Conservation (phyloP, 179 eudicot species). For the Silene coronaria region DNA sequence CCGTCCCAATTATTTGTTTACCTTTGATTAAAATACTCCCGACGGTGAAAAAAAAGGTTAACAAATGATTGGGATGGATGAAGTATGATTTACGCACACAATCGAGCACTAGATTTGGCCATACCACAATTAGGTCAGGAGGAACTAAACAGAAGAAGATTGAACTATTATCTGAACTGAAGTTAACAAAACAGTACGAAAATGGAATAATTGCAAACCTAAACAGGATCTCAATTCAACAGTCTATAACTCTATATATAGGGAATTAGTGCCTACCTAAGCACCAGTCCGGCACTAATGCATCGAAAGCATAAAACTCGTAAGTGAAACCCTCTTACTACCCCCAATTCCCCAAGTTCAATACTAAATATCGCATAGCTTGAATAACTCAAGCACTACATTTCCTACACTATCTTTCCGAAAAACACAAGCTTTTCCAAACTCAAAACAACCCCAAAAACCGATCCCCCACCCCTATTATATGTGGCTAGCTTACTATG, state of each 20-base stretch:
- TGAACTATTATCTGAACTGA: not conserved
- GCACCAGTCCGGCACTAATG: not conserved
- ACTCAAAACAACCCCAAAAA: not conserved
- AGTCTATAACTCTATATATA: not conserved
- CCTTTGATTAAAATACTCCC: no score
- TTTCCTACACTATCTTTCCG: not conserved
- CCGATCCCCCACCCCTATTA: not conserved
- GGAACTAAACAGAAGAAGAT: not conserved
- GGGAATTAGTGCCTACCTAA: not conserved
- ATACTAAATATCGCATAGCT: not conserved
- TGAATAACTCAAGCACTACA: not conserved
- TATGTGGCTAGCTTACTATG: not conserved
- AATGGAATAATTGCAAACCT: not conserved
- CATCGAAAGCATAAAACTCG: not conserved
- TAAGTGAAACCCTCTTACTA: not conserved
- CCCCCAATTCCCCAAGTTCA: not conserved
- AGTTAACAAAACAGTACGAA: not conserved
- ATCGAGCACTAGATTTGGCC: not conserved
- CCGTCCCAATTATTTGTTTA: no score
- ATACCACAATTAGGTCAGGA: not conserved
- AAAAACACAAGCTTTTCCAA: not conserved
- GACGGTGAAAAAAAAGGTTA: no score
- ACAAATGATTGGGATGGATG: no score
- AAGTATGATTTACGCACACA: not conserved
- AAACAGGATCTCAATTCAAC: not conserved